Percentiles rank a stretch among this genome's conserved stretches.
phyloP scores from a whole-genome alignment of 345 rosid genomes.

The Balakata baccata region DNA sequence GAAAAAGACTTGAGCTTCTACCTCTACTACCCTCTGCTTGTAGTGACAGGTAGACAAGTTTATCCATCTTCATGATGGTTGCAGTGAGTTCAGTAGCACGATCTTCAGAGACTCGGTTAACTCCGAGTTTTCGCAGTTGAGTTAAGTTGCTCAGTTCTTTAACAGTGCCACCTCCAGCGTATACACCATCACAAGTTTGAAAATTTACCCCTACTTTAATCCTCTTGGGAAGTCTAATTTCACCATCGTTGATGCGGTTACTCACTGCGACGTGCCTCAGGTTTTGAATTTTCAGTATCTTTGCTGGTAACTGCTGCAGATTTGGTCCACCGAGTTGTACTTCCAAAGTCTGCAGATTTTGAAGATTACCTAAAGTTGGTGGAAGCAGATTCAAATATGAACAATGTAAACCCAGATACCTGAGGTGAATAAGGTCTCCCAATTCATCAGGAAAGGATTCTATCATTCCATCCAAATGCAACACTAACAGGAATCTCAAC shows the following conservation, averaged over 20 bases:
- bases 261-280: conserved; percentile 15
- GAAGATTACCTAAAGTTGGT: neutral
- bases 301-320: neutral
- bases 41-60: neutral
- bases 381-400: conserved; percentile 15
- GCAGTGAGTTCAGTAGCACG: neutral
- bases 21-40: neutral
- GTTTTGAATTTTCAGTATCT: conserved; percentile 2
- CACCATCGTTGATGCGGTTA: neutral
- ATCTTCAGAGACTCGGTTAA: conserved; percentile 1
- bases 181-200: conserved; percentile 18
- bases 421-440: conserved; percentile 10
- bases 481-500: conserved; percentile 4
- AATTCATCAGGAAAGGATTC: conserved; percentile 10
- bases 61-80: neutral
- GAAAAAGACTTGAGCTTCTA: neutral
- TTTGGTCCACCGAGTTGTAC: neutral
- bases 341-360: conserved; percentile 9
- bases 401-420: neutral
- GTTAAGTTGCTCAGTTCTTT: neutral
- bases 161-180: conserved; percentile 18
- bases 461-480: conserved; percentile 7
- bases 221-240: conserved; percentile 5
- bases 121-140: neutral
- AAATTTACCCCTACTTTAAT: neutral